phyloP scores from a whole-genome alignment of 768 basidiomycete genomes.

The Asterophora parasitica region DNA sequence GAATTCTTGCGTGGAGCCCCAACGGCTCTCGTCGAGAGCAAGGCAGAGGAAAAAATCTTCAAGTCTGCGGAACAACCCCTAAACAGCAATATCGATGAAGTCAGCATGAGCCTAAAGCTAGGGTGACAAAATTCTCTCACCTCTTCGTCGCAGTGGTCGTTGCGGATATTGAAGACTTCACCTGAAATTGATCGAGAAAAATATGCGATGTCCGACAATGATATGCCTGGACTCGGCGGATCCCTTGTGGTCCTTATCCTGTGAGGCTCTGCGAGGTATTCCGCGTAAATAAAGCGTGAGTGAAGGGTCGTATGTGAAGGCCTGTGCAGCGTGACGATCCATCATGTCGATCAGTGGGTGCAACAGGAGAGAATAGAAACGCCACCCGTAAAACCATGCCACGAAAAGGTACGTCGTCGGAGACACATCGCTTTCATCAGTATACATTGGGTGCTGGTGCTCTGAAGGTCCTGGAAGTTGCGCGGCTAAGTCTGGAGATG shows the following conservation, averaged over 20 bases:
- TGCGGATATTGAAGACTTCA: not conserved
- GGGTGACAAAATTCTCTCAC: slow-evolving; percentile 7
- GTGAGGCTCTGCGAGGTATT: not conserved
- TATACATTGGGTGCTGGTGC: no score
- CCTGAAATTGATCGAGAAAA: not conserved
- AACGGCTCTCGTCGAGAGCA: slow-evolving; percentile 20
- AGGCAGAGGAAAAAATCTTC: slow-evolving; percentile 22
- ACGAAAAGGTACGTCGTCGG: not conserved
- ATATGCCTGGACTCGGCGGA: slow-evolving; percentile 6
- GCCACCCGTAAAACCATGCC: not conserved
- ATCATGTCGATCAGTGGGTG: no score
- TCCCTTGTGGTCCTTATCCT: not conserved
- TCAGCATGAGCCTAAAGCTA: not conserved
- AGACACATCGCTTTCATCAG: no score
- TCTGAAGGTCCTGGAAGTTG: not conserved
- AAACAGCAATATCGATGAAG: no score
- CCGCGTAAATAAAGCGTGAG: not conserved
- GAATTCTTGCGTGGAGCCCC: slow-evolving; percentile 7
- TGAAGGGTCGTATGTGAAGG: no score
- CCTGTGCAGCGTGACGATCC: no score
- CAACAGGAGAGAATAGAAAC: no score
- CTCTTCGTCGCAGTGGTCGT: slow-evolving; percentile 7
- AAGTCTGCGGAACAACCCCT: slow-evolving; percentile 16
- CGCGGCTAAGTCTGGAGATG: not conserved
- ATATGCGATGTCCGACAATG: not conserved